A percentile compares a stretch with the other conserved stretches of the same genome.
These are phyloP conservation scores for Fusarium neocosmosporiellum DNA, from an alignment of 2,329 filamentous ascomycete species.

Conservation along the genomic window DNA sequence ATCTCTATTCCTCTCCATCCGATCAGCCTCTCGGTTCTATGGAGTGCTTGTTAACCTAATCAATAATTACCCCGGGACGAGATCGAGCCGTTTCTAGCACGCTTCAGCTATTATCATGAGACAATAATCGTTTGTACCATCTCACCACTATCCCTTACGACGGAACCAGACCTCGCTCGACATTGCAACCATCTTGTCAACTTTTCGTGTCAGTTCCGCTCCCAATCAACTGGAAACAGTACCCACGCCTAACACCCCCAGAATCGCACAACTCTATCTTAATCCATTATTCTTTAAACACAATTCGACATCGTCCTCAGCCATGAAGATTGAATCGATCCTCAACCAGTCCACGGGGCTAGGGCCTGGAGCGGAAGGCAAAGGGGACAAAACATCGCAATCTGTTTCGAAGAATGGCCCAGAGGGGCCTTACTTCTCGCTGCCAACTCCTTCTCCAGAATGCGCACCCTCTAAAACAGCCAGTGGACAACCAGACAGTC, in stretches of 20 bases:
- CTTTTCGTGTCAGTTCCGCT: conserved; percentile 11
- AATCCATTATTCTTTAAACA: conserved; percentile 9
- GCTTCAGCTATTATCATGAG: conserved; percentile 24
- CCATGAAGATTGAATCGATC: conserved; percentile 36
- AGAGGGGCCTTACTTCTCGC: conserved; percentile 32
- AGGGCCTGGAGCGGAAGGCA: conserved; percentile 13
- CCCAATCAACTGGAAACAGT: neutral
- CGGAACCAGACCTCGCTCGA: conserved; percentile 19
- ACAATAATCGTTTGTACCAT: conserved; percentile 28
- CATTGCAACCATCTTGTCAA: conserved; percentile 24
- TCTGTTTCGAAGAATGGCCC: conserved; percentile 8
- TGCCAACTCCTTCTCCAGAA: conserved; percentile 51
- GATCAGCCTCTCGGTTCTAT: conserved; percentile 11
- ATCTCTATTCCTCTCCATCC: conserved; percentile 13
- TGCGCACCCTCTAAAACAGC: conserved; percentile 38
- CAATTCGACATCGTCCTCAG: neutral
- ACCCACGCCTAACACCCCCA: conserved; percentile 4
- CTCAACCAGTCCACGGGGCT: conserved; percentile 39
- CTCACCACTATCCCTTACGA: conserved; percentile 19
- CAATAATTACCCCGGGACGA: conserved; percentile 37
- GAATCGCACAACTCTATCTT: conserved; percentile 12
- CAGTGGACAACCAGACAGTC: conserved; percentile 35
- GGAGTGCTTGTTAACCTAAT: conserved; percentile 33
- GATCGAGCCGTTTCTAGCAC: conserved; percentile 24
- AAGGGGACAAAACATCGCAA: conserved; percentile 17